Base-by-base conservation (phyloP, 2,329 filamentous ascomycete species). In the Cordyceps cateniannulata region DNA sequence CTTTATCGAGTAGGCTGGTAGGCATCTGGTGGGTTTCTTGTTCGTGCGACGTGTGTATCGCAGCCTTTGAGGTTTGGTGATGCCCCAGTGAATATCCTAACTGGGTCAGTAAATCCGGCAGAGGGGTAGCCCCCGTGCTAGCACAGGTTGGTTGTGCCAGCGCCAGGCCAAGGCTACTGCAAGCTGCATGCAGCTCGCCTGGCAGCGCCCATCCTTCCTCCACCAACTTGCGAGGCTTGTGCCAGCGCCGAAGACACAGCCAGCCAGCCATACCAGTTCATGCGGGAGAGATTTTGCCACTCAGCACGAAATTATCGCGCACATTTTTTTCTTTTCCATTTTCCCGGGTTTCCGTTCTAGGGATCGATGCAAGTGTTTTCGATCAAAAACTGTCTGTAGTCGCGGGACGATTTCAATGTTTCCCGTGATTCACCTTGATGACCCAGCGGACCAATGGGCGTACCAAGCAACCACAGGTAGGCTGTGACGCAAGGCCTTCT, bases 251-350 rank as follows among this genome's bases (percentile, higher is more conserved):
- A 35, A 9, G 32, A 35, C 10, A n/a, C 40, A n/a, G 35, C 51
- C 32, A 51, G 56, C 56, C 35, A 50, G 56, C 25, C 47, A 25
- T 54, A 48, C 42, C 40, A 54, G 58, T 52, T 52, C 58, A 60
- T 53, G 58, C 58, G 24, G 58, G 50, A 60, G 50, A 60, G 42
- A 18, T 40, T 60, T 60, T 49, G 58, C 58, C 58, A 60, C 58
- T 54, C 50, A 50, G 50, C 44, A 49, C n/a, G 50, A 60, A 20
- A 48, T 29, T 54, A 42, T 54, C n/a, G 42, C 50, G 29, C 50
- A 49, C 50, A 54, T 22, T 18, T n/a, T 50, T 50, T 20, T 47
- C 27, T 22, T 53, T 22, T 32, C 25, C 4, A 20, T 27, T 48
- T 35, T 10, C 1, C 42, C 18, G n/a, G 22, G 7, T 18, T 49